Base-by-base conservation (phyloP, 2,329 filamentous ascomycete species). In the Graphiopsis chlorocephala region DNA sequence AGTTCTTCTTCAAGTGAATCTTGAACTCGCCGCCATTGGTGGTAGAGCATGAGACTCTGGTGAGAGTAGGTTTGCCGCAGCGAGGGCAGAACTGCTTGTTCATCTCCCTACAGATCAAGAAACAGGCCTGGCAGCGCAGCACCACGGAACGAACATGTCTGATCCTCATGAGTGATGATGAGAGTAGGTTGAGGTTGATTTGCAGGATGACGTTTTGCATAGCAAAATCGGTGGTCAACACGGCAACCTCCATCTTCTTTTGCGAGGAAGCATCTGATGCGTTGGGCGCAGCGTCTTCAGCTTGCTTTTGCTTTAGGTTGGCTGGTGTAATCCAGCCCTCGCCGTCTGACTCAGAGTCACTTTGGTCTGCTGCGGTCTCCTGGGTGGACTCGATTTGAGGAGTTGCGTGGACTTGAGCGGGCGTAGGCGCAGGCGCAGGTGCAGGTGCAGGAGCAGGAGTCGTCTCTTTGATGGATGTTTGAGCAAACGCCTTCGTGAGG, bases 201-300 rank as follows among this genome's bases (percentile, higher is more conserved):
- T 96, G 92, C 4, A 99, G 85, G 1, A 95, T 86, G 8, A 98
- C 93, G 76, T 98, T 98, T 80, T 98, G 94, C 92, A 99, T 96
- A 63, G 95, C 94, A 79, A 91, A 98, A 81, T 99, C 95, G 64
- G 90, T 93, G 1, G 95, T 98, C 74, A 98, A 89, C 52, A 94
- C 88, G n/a, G 93, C 94, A 17, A 91, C 92, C 78, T 96, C 89
- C 71, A 97, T 89, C 14, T 86, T 87, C 67, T 86, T 85, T 38
- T 86, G 83, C 62, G 86, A 82, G 1, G 83, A 76, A 17, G 69
- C 65, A 57, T 81, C 77, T 1, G 81, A 77, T 6, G 79, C 79
- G 25, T 81, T 78, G 28, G 78, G 76, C 57, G 72, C 72, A 23
- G 82, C 79, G 71, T 94, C 88, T 74, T 88, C 85, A 65, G 86